Evolutionary conservation across 1,284 basidiomycete genomes (phyloP).

Genomic region (Ceratobasidium sp.): DNA sequence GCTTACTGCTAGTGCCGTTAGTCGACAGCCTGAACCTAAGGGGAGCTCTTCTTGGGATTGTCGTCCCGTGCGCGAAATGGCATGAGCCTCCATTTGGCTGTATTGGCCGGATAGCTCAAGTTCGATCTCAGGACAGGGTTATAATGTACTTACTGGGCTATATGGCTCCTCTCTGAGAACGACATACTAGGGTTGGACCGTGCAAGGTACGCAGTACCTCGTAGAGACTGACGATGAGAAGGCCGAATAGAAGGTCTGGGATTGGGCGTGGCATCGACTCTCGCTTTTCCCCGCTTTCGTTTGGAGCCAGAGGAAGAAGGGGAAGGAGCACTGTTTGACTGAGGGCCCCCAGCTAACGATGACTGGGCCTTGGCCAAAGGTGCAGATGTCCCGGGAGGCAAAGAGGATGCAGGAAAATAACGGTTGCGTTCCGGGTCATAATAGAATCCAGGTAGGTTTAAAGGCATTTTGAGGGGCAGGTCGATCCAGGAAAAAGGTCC

Average conservation of each 20-base stretch:
- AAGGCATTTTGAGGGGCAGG: constrained; percentile 3
- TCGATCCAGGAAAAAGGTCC: neutral
- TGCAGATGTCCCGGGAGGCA: constrained; percentile 9
- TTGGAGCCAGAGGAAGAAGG: constrained; percentile 5
- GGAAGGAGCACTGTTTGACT: neutral
- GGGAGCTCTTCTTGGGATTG: constrained; percentile 23
- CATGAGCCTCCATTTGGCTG: constrained; percentile 29
- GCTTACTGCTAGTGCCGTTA: constrained; percentile 40
- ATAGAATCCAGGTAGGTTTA: constrained; percentile 37
- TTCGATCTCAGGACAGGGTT: neutral
- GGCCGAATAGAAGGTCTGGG: neutral
- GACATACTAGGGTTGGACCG: constrained; percentile 13
- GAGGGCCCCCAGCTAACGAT: neutral
- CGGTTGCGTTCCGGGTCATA: constrained; percentile 39
- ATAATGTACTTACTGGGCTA: constrained; percentile 5
- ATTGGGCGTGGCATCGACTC: neutral
- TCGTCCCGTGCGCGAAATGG: constrained; percentile 31
- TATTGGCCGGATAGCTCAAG: neutral
- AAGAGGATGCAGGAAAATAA: constrained; percentile 37
- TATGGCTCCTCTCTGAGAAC: constrained; percentile 16
- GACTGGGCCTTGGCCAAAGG: neutral
- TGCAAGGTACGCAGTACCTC: neutral
- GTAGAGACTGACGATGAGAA: neutral
- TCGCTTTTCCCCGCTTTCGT: constrained; percentile 20
- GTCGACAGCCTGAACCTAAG: constrained; percentile 28